Evolutionary conservation across 1,284 basidiomycete genomes (phyloP).

Genomic region (Rhodotorula sp.): DNA sequence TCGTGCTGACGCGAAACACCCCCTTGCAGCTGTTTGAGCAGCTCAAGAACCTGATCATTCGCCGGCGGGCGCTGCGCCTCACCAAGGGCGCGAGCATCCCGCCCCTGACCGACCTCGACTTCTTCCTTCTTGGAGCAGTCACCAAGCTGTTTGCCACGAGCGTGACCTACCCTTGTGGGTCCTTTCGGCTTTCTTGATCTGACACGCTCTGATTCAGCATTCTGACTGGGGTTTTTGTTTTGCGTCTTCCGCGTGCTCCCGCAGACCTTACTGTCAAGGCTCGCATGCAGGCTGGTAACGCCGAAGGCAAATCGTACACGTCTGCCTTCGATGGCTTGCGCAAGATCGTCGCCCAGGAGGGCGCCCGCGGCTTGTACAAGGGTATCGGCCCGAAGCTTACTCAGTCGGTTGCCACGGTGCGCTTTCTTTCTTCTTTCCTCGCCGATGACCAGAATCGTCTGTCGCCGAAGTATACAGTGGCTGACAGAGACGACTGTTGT

Average conservation of each 20-base stretch:
- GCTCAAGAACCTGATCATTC: slow-evolving; percentile 72
- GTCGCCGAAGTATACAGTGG: too few relatives aligned
- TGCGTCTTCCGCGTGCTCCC: background rate
- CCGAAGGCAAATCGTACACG: slow-evolving; percentile 62
- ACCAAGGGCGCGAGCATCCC: slow-evolving; percentile 50
- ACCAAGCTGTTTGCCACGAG: slow-evolving; percentile 57
- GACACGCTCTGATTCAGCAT: background rate
- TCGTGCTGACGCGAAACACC: slow-evolving; percentile 51
- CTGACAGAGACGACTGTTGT: rapidly evolving
- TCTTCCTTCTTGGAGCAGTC: slow-evolving; percentile 81
- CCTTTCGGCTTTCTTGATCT: background rate
- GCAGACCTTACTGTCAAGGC: slow-evolving; percentile 70
- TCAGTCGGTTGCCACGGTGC: slow-evolving; percentile 65
- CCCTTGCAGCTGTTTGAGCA: slow-evolving; percentile 62
- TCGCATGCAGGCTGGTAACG: slow-evolving; percentile 71
- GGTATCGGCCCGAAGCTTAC: slow-evolving; percentile 80
- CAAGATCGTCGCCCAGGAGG: slow-evolving; percentile 59
- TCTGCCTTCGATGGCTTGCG: slow-evolving; percentile 68
- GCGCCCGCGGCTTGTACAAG: slow-evolving; percentile 75
- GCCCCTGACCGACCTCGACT: slow-evolving; percentile 74
- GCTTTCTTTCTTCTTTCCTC: slow-evolving; percentile 10
- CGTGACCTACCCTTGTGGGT: slow-evolving; percentile 45
- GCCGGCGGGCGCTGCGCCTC: slow-evolving; percentile 54
- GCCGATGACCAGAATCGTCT: background rate
- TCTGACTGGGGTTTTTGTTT: too few relatives aligned